phyloP scores from a whole-genome alignment of 768 basidiomycete genomes.

The Leccinum variicolor region DNA sequence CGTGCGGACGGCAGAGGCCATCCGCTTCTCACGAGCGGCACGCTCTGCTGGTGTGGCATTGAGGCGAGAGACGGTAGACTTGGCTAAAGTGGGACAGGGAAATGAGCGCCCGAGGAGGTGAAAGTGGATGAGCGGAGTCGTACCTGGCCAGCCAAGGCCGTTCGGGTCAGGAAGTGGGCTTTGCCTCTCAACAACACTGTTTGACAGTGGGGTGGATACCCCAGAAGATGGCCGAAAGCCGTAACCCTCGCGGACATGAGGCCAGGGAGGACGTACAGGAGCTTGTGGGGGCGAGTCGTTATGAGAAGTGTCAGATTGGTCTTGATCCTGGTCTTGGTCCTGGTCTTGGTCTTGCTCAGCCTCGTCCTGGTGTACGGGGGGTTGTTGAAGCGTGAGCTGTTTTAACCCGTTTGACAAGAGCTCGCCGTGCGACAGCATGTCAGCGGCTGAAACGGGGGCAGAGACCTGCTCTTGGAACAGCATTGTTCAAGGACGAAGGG shows the following conservation, averaged over 20 bases:
- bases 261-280: conserved; percentile 19
- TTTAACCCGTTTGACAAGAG: conserved; percentile 46
- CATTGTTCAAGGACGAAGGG: not conserved
- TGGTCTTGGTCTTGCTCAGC: not conserved
- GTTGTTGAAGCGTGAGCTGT: conserved; percentile 38
- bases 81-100: conserved; percentile 49
- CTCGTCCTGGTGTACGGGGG: conserved; percentile 4
- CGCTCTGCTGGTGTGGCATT: conserved; percentile 76
- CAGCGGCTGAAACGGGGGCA: not conserved
- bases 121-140: conserved; percentile 15
- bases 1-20: conserved; percentile 82
- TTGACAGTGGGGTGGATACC: conserved; percentile 54
- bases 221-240: conserved; percentile 77
- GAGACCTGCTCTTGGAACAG: not conserved
- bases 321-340: not conserved
- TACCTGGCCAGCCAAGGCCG: conserved; percentile 94
- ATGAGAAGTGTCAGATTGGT: not conserved
- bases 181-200: conserved; percentile 19
- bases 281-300: conserved; percentile 14
- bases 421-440: conserved; percentile 34
- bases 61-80: conserved; percentile 83
- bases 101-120: conserved; percentile 11
- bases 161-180: conserved; percentile 50
- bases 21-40: conserved; percentile 65
- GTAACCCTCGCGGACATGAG: conserved; percentile 68